phyloP scores from a whole-genome alignment of 2,329 filamentous ascomycete genomes.

The Penicillium sp. region DNA sequence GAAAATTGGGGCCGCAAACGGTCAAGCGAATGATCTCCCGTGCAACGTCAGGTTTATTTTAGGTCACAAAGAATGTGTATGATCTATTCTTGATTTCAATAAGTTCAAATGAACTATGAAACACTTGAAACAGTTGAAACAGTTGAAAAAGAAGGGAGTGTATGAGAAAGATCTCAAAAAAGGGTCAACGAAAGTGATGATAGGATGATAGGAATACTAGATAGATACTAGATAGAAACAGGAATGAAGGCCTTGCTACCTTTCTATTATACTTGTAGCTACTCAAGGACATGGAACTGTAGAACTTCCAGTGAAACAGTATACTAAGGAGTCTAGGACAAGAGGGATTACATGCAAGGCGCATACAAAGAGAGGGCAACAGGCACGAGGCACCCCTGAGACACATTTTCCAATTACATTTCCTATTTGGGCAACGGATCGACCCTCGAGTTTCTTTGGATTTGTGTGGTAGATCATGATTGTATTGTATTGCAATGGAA shows the following conservation, averaged over 20 bases:
- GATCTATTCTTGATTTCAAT: background rate
- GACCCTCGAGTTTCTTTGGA: background rate
- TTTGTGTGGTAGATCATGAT: slow-evolving; percentile 5
- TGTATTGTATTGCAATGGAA: slow-evolving; percentile 3
- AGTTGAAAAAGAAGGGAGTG: background rate
- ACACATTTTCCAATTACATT: slow-evolving; percentile 17
- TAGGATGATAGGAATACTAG: slow-evolving; percentile 1
- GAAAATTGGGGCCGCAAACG: slow-evolving; percentile 28
- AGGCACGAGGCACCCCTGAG: slow-evolving; percentile 23
- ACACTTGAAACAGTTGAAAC: background rate
- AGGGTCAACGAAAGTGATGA: slow-evolving; percentile 5
- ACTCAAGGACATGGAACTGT: background rate
- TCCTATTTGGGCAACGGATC: slow-evolving; percentile 13
- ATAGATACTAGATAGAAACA: background rate
- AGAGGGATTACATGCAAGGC: slow-evolving; percentile 11
- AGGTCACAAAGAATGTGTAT: slow-evolving; percentile 9
- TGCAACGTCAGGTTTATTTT: slow-evolving; percentile 5
- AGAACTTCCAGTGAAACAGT: slow-evolving; percentile 17
- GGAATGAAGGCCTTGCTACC: slow-evolving; percentile 11
- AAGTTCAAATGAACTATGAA: background rate
- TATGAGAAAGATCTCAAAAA: background rate
- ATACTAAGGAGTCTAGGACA: slow-evolving; percentile 8
- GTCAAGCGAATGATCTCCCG: slow-evolving; percentile 26
- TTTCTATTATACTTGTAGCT: slow-evolving; percentile 16
- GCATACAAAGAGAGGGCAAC: slow-evolving; percentile 1